phyloP scores from a whole-genome alignment of 768 basidiomycete genomes.

The Serendipita sp. region DNA sequence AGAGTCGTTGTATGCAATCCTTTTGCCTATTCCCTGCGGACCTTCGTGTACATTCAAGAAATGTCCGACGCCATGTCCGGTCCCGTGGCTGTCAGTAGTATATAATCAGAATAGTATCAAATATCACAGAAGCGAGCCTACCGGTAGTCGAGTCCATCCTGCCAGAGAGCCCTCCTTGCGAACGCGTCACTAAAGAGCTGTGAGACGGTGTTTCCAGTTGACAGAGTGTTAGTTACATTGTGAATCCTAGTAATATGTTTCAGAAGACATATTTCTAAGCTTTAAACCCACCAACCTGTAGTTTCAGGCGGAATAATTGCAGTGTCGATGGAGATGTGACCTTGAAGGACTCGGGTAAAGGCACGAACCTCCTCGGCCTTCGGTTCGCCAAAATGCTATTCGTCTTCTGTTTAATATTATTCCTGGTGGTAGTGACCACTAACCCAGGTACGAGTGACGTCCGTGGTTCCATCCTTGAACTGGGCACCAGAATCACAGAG shows the following conservation, averaged over 20 bases:
- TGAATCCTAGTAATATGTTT: background rate
- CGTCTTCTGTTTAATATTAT: background rate
- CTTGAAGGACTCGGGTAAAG: constrained; percentile 83
- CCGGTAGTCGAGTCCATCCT: constrained; percentile 73
- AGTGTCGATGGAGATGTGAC: constrained; percentile 78
- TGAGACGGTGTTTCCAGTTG: background rate
- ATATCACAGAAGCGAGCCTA: constrained; percentile 13
- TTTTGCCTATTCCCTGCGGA: constrained; percentile 36
- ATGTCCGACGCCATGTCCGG: constrained; percentile 66
- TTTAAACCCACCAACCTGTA: constrained; percentile 31
- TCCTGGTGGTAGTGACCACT: background rate
- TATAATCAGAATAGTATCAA: no score
- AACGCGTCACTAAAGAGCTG: constrained; percentile 46
- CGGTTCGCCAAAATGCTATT: constrained; percentile 76
- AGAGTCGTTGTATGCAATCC: constrained; percentile 51
- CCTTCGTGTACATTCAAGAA: constrained; percentile 88
- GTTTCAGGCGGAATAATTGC: constrained; percentile 71
- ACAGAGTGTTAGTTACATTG: background rate
- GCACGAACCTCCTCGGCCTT: constrained; percentile 68
- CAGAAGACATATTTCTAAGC: background rate
- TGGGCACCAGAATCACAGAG: constrained; percentile 83
- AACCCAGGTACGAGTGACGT: constrained; percentile 81
- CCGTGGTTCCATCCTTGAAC: constrained; percentile 87
- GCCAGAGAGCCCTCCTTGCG: constrained; percentile 66
- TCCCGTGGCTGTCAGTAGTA: constrained; percentile 56